These are phyloP conservation scores for Podaxis rugospora DNA, from an alignment of 768 basidiomycete genomes.

Conservation along the genomic window DNA sequence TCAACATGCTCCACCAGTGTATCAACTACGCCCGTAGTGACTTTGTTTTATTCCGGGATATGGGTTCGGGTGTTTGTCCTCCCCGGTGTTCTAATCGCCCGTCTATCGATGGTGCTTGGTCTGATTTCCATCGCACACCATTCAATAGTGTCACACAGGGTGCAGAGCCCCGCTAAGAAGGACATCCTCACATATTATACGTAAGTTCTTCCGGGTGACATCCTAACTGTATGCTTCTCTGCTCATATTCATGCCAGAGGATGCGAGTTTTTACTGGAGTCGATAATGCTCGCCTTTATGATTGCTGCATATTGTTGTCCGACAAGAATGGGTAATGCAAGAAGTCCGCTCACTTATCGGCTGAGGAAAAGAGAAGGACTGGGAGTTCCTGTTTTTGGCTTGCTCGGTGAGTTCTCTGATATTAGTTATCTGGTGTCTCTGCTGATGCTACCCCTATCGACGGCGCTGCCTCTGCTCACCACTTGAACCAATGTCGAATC, in stretches of 20 bases:
- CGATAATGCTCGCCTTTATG: not conserved
- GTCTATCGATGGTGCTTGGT: not conserved
- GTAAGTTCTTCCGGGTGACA: not conserved
- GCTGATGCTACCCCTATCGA: no score
- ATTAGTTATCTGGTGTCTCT: not conserved
- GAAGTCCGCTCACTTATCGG: constrained; percentile 7
- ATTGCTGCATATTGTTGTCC: not conserved
- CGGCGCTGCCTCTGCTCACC: not conserved
- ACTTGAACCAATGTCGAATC: not conserved
- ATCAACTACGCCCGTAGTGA: not conserved
- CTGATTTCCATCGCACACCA: not conserved
- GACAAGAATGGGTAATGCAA: not conserved
- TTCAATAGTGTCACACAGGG: not conserved
- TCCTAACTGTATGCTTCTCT: no score
- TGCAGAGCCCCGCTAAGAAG: not conserved
- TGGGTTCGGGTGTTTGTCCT: not conserved
- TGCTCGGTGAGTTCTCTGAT: not conserved
- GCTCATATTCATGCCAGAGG: not conserved
- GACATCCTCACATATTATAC: not conserved
- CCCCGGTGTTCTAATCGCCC: not conserved
- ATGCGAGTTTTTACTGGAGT: not conserved
- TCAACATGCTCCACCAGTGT: not conserved
- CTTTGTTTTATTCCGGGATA: not conserved
- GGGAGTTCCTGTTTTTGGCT: not conserved
- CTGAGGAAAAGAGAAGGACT: constrained; percentile 1